Conservation (phyloP, 495 filamentous ascomycete genomes). For the Podospora australis region DNA sequence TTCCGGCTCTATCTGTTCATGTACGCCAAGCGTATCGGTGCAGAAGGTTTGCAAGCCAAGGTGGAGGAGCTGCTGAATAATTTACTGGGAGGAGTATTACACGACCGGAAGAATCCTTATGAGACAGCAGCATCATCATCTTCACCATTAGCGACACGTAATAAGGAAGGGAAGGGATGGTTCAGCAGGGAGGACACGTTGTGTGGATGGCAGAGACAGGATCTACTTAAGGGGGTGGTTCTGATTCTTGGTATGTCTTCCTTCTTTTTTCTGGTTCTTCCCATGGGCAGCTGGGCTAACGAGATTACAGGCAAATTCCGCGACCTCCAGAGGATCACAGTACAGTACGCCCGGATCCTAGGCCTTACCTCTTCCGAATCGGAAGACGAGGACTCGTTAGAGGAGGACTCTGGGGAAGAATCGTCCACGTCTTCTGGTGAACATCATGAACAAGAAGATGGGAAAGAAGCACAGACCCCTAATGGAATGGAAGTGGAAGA, state of each 20-base stretch:
- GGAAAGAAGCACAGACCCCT: too few relatives aligned
- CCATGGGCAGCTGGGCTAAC: slow-evolving; percentile 23
- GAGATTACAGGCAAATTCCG: slow-evolving; percentile 71
- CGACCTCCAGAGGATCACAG: slow-evolving; percentile 81
- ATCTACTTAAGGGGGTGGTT: slow-evolving; percentile 81
- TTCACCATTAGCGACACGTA: too few relatives aligned
- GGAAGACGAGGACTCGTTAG: slow-evolving; percentile 36
- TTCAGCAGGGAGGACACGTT: slow-evolving; percentile 57
- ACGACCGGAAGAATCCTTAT: slow-evolving; percentile 37
- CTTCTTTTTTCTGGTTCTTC: neutral
- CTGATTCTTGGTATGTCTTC: slow-evolving; percentile 78
- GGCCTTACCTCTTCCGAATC: slow-evolving; percentile 55
- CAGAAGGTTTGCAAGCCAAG: slow-evolving; percentile 77
- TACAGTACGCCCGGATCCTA: slow-evolving; percentile 78
- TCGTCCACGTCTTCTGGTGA: too few relatives aligned
- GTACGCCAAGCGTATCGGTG: slow-evolving; percentile 92
- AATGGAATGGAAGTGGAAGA: too few relatives aligned
- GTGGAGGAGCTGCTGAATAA: slow-evolving; percentile 84
- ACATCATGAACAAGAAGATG: too few relatives aligned
- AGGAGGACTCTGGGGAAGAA: slow-evolving; percentile 9
- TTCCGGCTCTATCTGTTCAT: slow-evolving; percentile 88
- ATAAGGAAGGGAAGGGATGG: slow-evolving; percentile 47
- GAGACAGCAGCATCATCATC: too few relatives aligned
- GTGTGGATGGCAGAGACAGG: slow-evolving; percentile 83
- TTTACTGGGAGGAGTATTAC: slow-evolving; percentile 65